A percentile compares a stretch with the other conserved stretches of the same genome.
Conservation (phyloP, 2,329 filamentous ascomycete genomes). For the Colletotrichum australisinense region DNA sequence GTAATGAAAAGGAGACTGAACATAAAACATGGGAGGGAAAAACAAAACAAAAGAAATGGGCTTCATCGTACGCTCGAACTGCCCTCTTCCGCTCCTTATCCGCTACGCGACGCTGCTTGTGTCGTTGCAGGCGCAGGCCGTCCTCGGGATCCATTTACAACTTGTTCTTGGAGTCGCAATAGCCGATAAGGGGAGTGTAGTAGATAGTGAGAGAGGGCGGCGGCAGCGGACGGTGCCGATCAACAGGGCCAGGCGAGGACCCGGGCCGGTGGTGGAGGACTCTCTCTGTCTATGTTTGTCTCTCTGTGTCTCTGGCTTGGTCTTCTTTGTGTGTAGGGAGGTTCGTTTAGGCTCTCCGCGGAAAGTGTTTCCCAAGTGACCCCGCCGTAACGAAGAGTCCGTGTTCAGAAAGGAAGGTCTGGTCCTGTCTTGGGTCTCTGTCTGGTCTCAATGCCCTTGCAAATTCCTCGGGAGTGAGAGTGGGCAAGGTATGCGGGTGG, state of each 20-base stretch:
- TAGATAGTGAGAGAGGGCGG: not conserved
- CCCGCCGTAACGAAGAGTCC: not conserved
- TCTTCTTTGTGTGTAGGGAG: not conserved
- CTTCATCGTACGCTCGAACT: slow-evolving; percentile 39
- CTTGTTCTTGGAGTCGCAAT: slow-evolving; percentile 9
- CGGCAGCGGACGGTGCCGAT: slow-evolving; percentile 7
- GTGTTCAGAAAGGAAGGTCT: slow-evolving; percentile 6
- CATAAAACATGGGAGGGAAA: too few relatives aligned
- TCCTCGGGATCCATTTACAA: slow-evolving; percentile 32
- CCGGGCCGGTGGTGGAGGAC: slow-evolving; percentile 27
- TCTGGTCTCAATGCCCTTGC: slow-evolving; percentile 6
- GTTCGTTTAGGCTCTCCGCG: not conserved
- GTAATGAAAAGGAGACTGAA: not conserved
- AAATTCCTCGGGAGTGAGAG: not conserved
- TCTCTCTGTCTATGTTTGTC: not conserved
- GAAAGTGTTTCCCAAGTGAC: not conserved
- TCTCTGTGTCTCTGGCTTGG: not conserved
- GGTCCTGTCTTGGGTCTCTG: not conserved
- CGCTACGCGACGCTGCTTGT: slow-evolving; percentile 39
- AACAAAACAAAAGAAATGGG: not conserved
- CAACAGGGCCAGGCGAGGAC: slow-evolving; percentile 13
- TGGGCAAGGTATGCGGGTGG: slow-evolving; percentile 26
- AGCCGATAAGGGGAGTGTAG: slow-evolving; percentile 17
- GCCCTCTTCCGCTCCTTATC: slow-evolving; percentile 44
- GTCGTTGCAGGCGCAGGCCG: slow-evolving; percentile 36